Conservation (phyloP, 2,329 filamentous ascomycete species). For the Colletotrichum magnum region DNA sequence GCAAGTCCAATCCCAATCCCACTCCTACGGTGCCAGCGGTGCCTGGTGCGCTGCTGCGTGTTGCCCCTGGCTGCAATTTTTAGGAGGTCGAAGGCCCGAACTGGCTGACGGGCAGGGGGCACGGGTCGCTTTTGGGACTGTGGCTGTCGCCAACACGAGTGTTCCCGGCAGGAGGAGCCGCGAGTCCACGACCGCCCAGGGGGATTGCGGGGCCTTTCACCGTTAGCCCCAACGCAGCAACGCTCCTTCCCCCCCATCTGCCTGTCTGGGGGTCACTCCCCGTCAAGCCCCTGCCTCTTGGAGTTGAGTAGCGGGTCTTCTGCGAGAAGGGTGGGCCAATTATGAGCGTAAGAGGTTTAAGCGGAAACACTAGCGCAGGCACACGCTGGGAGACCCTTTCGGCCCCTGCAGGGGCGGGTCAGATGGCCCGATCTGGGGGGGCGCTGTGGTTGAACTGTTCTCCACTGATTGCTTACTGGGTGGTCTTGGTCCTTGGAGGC, state of each 20-base stretch:
- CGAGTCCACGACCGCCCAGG: background rate
- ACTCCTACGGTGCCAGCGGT: background rate
- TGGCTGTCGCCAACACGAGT: constrained; percentile 23
- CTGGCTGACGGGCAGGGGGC: constrained; percentile 21
- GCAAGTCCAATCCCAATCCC: background rate
- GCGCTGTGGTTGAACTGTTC: background rate
- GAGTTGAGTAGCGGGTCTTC: background rate
- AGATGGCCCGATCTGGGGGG: constrained; percentile 39
- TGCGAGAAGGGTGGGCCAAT: constrained; percentile 3
- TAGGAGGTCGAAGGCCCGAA: constrained; percentile 13
- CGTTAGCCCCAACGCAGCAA: constrained; percentile 1
- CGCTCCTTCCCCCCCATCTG: constrained; percentile 25
- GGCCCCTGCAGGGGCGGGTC: constrained; percentile 26
- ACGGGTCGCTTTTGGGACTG: constrained; percentile 16
- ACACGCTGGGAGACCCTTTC: constrained; percentile 27
- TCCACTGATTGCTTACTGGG: constrained; percentile 8
- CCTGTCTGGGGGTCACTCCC: constrained; percentile 13
- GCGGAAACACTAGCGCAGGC: constrained; percentile 43
- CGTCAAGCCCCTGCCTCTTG: constrained; percentile 16
- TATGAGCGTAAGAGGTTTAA: constrained; percentile 23
- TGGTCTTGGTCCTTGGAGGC: constrained; percentile 2
- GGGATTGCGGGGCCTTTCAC: background rate
- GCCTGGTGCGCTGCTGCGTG: background rate
- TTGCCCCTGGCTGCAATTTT: constrained; percentile 28
- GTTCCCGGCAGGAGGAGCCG: constrained; percentile 9